These are phyloP conservation scores for Trichosporon inkin DNA, from an alignment of 1,284 basidiomycete genomes.

Conservation along the genomic window DNA sequence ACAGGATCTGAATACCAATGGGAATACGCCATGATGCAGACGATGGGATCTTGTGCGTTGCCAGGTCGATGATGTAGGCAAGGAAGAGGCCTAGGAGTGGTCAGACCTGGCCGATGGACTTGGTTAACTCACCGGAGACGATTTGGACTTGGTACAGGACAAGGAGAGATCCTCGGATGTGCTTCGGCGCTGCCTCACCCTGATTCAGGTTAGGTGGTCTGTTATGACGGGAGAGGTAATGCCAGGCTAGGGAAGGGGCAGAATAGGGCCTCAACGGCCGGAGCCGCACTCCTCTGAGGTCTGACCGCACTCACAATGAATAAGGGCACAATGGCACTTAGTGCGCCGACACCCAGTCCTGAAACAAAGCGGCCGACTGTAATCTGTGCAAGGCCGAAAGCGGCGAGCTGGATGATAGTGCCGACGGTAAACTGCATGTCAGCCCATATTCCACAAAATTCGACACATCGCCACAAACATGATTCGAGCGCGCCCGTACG, in stretches of 20 bases:
- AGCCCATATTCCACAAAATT: background rate
- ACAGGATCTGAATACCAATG: conserved; percentile 42
- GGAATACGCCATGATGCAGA: conserved; percentile 64
- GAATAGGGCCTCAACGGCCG: too few relatives aligned
- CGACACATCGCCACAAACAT: background rate
- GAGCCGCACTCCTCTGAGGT: too few relatives aligned
- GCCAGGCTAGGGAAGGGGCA: too few relatives aligned
- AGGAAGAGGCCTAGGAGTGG: conserved; percentile 56
- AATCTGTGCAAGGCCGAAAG: conserved; percentile 64
- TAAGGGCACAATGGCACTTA: conserved; percentile 72
- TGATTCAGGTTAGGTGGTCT: too few relatives aligned
- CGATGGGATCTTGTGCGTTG: conserved; percentile 59
- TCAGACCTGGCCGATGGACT: conserved; percentile 44
- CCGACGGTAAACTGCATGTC: conserved; percentile 55
- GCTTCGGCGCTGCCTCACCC: conserved; percentile 72
- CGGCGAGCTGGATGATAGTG: conserved; percentile 65
- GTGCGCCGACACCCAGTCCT: conserved; percentile 63
- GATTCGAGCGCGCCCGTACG: too few relatives aligned
- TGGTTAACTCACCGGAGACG: conserved; percentile 45
- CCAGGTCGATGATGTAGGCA: conserved; percentile 68
- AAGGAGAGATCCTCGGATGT: conserved; percentile 66
- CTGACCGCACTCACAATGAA: conserved; percentile 58
- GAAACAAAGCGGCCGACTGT: conserved; percentile 55
- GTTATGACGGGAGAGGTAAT: too few relatives aligned
- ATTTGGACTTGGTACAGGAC: conserved; percentile 74